Evolutionary conservation across 176 grass and related monocot genomes (phyloP), one percentile per base, ranked within the genome.

Genomic region (Olyra latifolia): DNA sequence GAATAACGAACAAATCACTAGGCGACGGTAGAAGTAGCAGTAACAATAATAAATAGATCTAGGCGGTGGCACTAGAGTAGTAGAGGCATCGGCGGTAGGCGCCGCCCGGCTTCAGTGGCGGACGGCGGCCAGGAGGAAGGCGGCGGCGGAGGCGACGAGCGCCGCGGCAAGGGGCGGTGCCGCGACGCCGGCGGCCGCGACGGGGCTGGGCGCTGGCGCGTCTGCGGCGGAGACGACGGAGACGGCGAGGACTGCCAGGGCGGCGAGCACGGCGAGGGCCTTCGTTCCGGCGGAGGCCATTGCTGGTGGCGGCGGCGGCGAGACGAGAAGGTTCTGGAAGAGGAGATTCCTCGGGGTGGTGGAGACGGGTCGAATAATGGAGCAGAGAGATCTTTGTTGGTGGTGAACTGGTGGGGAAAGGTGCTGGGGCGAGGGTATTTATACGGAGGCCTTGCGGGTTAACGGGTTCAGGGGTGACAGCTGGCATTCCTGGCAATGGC

Each of bases 251-350:
- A 85, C 25, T 3, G 73, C 87, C 11, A 76, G 61, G 12, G 87
- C 52, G 64, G 80, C 57, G 70, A 87, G 20, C n/a, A 89, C 44
- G 11, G 71, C 66, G 16, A 88, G 74, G 45, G 71, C 86, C 75
- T 75, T 94, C 6, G 86, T 74, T 70, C 58, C 86, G 63, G 71
- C 32, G 78, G 72, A 61, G 64, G 75, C 87, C 91, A 87, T 88
- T 45, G 44, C 83, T 75, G 58, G 7, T 14, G 22, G 2, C 1
- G 13, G 14, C 4, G 29, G 54, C 0, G 79, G 54, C 1, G 23
- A 14, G 22, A 0, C 2, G 50, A 24, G 69, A 75, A 57, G 58
- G 75, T 71, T 75, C 75, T 56, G 0, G 62, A 81, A 66, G 22
- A 14, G 20, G 12, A 5, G 38, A 20, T 28, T 0, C 17, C n/a